A percentile compares a stretch with the other conserved stretches of the same genome.
phyloP scores from a whole-genome alignment of 2,329 filamentous ascomycete genomes.

The Phaeophleospora eucalypticola region DNA sequence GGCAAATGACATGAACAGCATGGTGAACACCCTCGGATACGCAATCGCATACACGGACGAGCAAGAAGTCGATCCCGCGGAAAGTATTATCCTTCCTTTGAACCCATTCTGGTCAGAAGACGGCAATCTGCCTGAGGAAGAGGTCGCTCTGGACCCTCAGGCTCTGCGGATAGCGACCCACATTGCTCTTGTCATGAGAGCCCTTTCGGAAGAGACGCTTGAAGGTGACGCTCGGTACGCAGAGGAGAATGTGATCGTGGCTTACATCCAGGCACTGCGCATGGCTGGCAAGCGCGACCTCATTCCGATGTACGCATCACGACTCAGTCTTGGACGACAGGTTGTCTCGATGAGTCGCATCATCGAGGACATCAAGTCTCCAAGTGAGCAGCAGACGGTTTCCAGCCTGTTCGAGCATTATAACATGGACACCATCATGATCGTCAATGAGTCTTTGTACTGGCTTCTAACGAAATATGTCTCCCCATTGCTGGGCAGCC shows the following conservation, averaged over 20 bases:
- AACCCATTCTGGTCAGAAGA: slow-evolving; percentile 15
- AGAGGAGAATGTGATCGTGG: slow-evolving; percentile 72
- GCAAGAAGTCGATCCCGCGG: slow-evolving; percentile 13
- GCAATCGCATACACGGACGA: slow-evolving; percentile 38
- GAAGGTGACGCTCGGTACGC: slow-evolving; percentile 43
- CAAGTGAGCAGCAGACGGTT: slow-evolving; percentile 61
- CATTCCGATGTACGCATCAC: slow-evolving; percentile 83
- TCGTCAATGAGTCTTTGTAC: slow-evolving; percentile 65
- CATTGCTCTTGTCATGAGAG: slow-evolving; percentile 62
- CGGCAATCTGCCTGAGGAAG: slow-evolving; percentile 24
- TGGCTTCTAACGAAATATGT: slow-evolving; percentile 25
- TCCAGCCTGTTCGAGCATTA: slow-evolving; percentile 73
- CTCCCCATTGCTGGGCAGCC: slow-evolving; percentile 6
- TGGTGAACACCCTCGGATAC: slow-evolving; percentile 42
- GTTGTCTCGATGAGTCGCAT: slow-evolving; percentile 72
- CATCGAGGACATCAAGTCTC: slow-evolving; percentile 66
- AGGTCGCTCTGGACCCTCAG: slow-evolving; percentile 39
- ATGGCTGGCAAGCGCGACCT: slow-evolving; percentile 68
- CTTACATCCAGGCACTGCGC: slow-evolving; percentile 76
- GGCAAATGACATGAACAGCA: slow-evolving; percentile 51
- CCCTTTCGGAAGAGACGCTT: slow-evolving; percentile 40
- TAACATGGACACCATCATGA: slow-evolving; percentile 65
- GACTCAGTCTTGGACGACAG: slow-evolving; percentile 61
- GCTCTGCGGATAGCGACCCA: slow-evolving; percentile 45
- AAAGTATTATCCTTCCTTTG: slow-evolving; percentile 21